phyloP scores from a whole-genome alignment of 2,329 filamentous ascomycete species.

The Paecilomyces dactylethromorphus region DNA sequence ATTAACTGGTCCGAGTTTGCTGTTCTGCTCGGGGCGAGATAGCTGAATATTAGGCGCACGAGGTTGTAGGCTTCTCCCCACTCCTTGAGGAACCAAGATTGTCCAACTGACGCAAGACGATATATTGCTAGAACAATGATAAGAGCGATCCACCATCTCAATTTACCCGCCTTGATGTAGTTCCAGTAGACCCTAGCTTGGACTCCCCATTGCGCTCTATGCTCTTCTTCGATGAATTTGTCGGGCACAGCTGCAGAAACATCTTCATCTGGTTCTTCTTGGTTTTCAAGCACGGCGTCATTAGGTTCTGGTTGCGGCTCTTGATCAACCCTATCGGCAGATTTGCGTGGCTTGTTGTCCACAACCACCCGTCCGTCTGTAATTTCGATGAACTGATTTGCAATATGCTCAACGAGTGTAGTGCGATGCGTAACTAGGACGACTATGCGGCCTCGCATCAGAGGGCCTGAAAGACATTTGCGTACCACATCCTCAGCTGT shows the following conservation, averaged over 20 bases:
- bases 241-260: slow-evolving; percentile 52
- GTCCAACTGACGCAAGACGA: slow-evolving; percentile 57
- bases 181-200: slow-evolving; percentile 72
- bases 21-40: slow-evolving; percentile 8
- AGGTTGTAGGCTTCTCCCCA: slow-evolving; percentile 71
- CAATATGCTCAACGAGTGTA: slow-evolving; percentile 66
- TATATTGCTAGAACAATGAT: slow-evolving; percentile 58
- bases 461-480: slow-evolving; percentile 49
- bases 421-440: slow-evolving; percentile 60
- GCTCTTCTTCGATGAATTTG: slow-evolving; percentile 75
- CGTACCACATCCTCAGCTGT: slow-evolving; percentile 57
- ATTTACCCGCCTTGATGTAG: slow-evolving; percentile 74
- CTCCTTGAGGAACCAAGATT: slow-evolving; percentile 76
- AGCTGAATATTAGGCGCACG: slow-evolving; percentile 13
- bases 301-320: slow-evolving; percentile 7
- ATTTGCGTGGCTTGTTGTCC: slow-evolving; percentile 41
- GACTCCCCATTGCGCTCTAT: slow-evolving; percentile 67
- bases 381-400: slow-evolving; percentile 68
- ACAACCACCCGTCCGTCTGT: slow-evolving; percentile 52
- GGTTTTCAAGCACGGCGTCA: slow-evolving; percentile 14
- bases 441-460: slow-evolving; percentile 48
- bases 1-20: background rate
- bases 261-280: slow-evolving; percentile 35
- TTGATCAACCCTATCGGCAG: slow-evolving; percentile 27
- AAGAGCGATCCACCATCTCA: slow-evolving; percentile 65